Conservation (phyloP, 2,329 filamentous ascomycete genomes). For the Ascochyta viciae-villosae region DNA sequence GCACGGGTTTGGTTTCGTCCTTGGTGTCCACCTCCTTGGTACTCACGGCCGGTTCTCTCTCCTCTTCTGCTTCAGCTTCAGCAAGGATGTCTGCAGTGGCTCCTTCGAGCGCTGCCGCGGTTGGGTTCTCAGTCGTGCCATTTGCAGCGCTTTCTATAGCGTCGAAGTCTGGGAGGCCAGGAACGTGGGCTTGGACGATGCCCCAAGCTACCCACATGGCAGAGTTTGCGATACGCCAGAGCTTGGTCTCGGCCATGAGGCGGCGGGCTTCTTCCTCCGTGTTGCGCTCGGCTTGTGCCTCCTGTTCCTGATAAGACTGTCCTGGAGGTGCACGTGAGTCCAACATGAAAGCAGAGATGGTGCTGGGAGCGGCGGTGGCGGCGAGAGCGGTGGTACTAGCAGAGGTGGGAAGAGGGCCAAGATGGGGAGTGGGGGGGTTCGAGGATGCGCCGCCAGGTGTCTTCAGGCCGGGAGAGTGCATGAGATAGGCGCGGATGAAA, state of each 20-base stretch:
- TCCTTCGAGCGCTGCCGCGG: constrained; percentile 36
- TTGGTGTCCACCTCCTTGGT: constrained; percentile 32
- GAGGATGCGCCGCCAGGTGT: constrained; percentile 61
- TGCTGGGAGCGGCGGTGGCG: constrained; percentile 43
- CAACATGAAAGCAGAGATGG: constrained; percentile 74
- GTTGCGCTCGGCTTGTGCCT: constrained; percentile 63
- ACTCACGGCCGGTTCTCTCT: constrained; percentile 26
- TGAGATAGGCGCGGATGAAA: constrained; percentile 86
- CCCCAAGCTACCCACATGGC: constrained; percentile 96
- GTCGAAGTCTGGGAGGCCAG: constrained; percentile 67
- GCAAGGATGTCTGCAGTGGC: constrained; percentile 31
- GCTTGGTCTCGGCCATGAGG: constrained; percentile 76
- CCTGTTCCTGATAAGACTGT: constrained; percentile 44
- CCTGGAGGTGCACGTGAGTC: constrained; percentile 61
- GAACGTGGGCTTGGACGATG: constrained; percentile 89
- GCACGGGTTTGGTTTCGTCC: constrained; percentile 33
- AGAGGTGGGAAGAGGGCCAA: constrained; percentile 39
- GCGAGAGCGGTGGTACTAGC: constrained; percentile 44
- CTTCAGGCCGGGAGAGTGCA: constrained; percentile 75
- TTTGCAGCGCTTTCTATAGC: constrained; percentile 25
- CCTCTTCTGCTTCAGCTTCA: constrained; percentile 23
- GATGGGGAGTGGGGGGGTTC: constrained; percentile 50
- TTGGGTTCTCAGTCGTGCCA: constrained; percentile 17
- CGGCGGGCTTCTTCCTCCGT: constrained; percentile 72
- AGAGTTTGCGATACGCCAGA: constrained; percentile 89